A percentile compares a stretch with the other conserved stretches of the same genome.
Evolutionary conservation across 164 flowering plant genomes (phyloP).

Genomic region (Magnolia sinica): DNA sequence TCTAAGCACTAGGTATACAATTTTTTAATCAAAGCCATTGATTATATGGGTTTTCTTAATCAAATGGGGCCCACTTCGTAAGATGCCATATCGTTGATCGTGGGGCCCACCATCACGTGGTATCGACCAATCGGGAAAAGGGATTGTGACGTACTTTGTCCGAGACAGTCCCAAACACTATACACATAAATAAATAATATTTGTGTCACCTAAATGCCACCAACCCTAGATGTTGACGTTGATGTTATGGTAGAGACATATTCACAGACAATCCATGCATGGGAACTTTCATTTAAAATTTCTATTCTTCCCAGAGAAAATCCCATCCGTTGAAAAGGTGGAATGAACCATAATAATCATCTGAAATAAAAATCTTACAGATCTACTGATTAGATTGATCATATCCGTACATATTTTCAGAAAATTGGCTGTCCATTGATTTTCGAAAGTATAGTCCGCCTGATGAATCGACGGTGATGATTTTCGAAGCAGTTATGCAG

Average conservation of each 20-base stretch:
- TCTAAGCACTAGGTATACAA: not conserved
- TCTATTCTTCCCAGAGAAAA: not conserved
- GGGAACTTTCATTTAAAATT: not conserved
- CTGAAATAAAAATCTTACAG: no score
- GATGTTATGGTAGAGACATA: not conserved
- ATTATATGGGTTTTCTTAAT: not conserved
- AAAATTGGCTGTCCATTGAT: no score
- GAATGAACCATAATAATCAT: no score
- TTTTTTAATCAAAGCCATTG: not conserved
- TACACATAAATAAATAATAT: no score
- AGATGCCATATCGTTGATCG: not conserved
- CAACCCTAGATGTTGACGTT: not conserved
- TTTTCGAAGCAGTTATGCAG: no score
- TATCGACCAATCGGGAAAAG: not conserved
- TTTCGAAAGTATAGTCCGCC: no score
- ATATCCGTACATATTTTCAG: no score
- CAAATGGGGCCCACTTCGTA: not conserved
- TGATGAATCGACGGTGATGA: no score
- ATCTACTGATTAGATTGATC: no score
- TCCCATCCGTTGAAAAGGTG: no score
- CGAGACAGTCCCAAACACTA: not conserved
- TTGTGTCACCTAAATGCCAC: not conserved
- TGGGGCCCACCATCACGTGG: not conserved
- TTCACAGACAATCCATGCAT: not conserved
- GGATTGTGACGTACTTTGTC: not conserved